phyloP scores from a whole-genome alignment of 31 red algal genomes.

The Bonnemaisonia californica region DNA sequence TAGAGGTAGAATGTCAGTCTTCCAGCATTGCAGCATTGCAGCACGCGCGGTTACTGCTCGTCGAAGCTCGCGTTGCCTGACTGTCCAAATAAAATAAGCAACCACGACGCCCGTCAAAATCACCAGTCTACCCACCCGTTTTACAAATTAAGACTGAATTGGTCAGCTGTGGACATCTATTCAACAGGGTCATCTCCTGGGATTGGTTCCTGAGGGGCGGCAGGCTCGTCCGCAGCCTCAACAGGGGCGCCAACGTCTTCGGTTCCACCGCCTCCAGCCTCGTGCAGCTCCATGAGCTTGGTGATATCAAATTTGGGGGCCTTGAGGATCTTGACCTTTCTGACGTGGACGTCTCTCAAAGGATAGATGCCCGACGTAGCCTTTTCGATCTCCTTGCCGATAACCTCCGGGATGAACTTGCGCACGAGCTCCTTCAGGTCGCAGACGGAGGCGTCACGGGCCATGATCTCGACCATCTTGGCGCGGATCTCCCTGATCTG shows the following conservation, averaged over 20 bases:
- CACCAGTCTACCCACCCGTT: background rate
- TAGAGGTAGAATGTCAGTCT: too few relatives aligned
- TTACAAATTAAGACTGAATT: constrained; percentile 11
- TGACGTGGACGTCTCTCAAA: constrained; percentile 86
- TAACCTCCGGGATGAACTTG: constrained; percentile 93
- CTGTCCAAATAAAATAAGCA: background rate
- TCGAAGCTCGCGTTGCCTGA: too few relatives aligned
- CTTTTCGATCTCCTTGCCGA: constrained; percentile 96
- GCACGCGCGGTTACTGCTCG: too few relatives aligned
- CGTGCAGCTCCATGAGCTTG: constrained; percentile 97
- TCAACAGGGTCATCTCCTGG: constrained; percentile 71
- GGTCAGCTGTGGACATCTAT: constrained; percentile 32
- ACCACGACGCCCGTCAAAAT: background rate
- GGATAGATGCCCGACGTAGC: constrained; percentile 88
- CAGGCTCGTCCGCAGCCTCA: constrained; percentile 40
- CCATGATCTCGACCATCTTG: constrained; percentile 97
- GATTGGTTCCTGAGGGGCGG: constrained; percentile 66
- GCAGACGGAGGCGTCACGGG: constrained; percentile 68
- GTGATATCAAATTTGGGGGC: constrained; percentile 97
- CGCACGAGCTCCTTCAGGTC: constrained; percentile 90
- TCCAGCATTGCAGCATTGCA: too few relatives aligned
- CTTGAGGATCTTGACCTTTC: constrained; percentile 96
- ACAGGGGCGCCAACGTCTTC: constrained; percentile 85
- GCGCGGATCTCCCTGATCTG: constrained; percentile 93
- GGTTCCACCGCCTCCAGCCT: constrained; percentile 45